Conservation (phyloP, 2,329 filamentous ascomycete species). For the Myriosclerotinia scirpicola region DNA sequence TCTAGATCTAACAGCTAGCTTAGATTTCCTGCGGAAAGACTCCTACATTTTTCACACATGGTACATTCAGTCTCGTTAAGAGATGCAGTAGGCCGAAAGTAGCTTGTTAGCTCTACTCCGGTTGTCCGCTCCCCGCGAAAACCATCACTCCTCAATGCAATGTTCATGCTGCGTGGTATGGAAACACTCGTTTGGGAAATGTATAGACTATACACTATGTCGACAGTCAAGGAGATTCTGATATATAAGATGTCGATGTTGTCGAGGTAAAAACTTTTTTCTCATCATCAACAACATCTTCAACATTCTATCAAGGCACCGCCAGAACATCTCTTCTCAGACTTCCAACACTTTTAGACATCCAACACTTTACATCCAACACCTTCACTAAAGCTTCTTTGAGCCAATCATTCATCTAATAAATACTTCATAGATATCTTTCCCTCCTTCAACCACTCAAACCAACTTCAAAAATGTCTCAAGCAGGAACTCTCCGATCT, state of each 20-base stretch:
- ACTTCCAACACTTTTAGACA: conserved; percentile 17
- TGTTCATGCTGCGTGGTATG: conserved; percentile 5
- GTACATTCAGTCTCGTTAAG: neutral
- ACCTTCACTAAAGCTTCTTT: conserved; percentile 20
- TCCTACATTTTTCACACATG: neutral
- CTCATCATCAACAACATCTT: conserved; percentile 17
- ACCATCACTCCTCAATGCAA: conserved; percentile 7
- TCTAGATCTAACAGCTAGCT: neutral
- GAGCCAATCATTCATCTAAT: conserved; percentile 1
- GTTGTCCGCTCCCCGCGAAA: neutral
- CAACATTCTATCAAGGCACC: conserved; percentile 12
- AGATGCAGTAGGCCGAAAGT: conserved; percentile 12
- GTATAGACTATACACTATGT: neutral
- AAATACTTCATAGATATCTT: conserved; percentile 15
- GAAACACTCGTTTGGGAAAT: conserved; percentile 4
- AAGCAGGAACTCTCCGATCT: conserved; percentile 23
- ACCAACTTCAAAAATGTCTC: conserved; percentile 26
- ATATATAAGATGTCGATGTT: conserved; percentile 14
- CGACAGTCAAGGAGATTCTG: neutral
- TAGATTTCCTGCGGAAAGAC: neutral
- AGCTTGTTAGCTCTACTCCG: conserved; percentile 14
- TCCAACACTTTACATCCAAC: neutral
- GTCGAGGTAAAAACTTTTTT: conserved; percentile 9
- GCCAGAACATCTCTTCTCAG: conserved; percentile 12
- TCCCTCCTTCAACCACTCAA: neutral